Evolutionary conservation across 306 rosid species (phyloP).

Genomic region (Bauhinia variegata): DNA sequence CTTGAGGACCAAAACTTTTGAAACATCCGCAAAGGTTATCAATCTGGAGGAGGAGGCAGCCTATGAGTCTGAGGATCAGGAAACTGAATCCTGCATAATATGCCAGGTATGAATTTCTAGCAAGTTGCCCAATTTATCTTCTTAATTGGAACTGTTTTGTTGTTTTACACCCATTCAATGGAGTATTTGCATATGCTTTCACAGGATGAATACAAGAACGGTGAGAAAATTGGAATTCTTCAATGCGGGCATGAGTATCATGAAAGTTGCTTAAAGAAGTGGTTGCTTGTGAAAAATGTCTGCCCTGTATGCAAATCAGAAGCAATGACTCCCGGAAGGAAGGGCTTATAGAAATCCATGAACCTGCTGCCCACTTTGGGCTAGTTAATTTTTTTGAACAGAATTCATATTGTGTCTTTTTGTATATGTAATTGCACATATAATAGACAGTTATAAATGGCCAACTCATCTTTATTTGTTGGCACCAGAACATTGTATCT

Average conservation of each 20-base stretch:
- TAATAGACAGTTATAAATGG: conserved; percentile 44
- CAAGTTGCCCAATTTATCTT: neutral
- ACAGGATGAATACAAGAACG: conserved; percentile 77
- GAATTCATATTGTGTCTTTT: conserved; percentile 50
- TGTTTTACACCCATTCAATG: too few relatives aligned
- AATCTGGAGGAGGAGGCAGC: conserved; percentile 67
- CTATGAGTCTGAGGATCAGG: conserved; percentile 59
- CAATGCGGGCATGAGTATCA: conserved; percentile 91
- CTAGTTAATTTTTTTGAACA: conserved; percentile 45
- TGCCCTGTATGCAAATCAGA: conserved; percentile 98
- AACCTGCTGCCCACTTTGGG: conserved; percentile 34
- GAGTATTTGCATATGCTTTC: conserved; percentile 20
- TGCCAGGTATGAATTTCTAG: conserved; percentile 71
- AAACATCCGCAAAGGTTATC: conserved; percentile 34
- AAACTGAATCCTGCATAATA: conserved; percentile 72
- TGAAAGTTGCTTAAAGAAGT: conserved; percentile 73
- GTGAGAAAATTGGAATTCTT: conserved; percentile 73
- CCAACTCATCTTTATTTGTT: conserved; percentile 65
- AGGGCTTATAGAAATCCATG: conserved; percentile 43
- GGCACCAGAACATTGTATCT: conserved; percentile 67
- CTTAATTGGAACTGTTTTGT: neutral
- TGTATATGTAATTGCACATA: conserved; percentile 66
- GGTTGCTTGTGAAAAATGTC: conserved; percentile 85
- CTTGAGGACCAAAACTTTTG: conserved; percentile 57
- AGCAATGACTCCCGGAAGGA: conserved; percentile 59